Evolutionary conservation across 805 yeast genomes (phyloP).

Genomic region (Ogataea trehalophila): DNA sequence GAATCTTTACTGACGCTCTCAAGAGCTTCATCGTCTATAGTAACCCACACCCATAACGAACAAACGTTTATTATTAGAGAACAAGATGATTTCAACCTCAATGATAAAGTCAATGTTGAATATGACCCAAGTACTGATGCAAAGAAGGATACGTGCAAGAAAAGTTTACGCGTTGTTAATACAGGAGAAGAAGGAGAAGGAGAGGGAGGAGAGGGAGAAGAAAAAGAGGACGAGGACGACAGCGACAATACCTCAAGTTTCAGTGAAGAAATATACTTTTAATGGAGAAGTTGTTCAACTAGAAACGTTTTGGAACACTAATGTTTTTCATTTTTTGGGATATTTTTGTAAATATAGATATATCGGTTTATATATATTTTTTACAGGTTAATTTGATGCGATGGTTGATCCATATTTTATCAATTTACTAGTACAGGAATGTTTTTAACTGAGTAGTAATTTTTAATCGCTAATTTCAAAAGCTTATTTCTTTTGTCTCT

Average conservation of each 20-base stretch:
- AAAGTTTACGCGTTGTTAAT: slow-evolving; percentile 3
- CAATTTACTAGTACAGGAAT: too few relatives aligned
- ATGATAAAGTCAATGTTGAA: not conserved
- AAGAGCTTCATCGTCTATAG: not conserved
- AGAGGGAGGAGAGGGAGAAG: not conserved
- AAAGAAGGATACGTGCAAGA: not conserved
- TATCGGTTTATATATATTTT: not conserved
- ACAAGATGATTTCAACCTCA: not conserved
- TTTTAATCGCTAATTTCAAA: not conserved
- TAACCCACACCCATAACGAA: not conserved
- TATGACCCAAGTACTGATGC: not conserved
- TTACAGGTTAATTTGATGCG: too few relatives aligned
- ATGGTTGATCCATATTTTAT: too few relatives aligned
- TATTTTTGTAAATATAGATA: not conserved
- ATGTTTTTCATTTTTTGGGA: not conserved
- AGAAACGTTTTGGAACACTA: not conserved
- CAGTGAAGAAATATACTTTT: too few relatives aligned
- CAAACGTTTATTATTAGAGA: not conserved
- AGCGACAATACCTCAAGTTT: not conserved
- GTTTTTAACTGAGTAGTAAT: too few relatives aligned
- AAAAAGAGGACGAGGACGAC: not conserved
- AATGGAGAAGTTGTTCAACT: not conserved
- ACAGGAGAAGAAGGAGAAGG: not conserved
- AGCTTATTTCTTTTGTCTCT: slow-evolving; percentile 24
- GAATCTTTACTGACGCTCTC: not conserved